Percentiles rank a stretch among this genome's conserved stretches.
Evolutionary conservation across 78 protist species (phyloP).

Genomic region (Dictyostelium purpureum): DNA sequence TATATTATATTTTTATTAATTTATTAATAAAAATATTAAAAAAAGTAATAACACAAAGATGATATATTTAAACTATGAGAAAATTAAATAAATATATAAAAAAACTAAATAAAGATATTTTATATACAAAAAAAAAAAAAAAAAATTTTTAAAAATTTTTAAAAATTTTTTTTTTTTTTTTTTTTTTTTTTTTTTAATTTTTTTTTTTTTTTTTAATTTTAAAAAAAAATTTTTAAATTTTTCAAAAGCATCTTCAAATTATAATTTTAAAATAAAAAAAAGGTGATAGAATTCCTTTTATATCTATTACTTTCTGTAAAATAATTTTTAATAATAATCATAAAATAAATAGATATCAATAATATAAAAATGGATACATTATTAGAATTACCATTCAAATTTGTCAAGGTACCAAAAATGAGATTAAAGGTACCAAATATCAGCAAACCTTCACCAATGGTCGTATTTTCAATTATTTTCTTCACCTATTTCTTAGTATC

Average conservation of each 20-base stretch:
- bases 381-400: constrained; percentile 65
- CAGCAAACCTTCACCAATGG: constrained; percentile 76
- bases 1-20: too few relatives aligned
- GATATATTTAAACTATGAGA: background rate
- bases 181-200: background rate
- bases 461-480: constrained; percentile 52
- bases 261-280: background rate
- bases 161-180: too few relatives aligned
- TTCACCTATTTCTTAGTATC: constrained; percentile 78
- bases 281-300: too few relatives aligned
- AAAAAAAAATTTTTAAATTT: background rate
- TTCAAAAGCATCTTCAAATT: background rate
- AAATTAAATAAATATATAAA: background rate
- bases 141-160: background rate
- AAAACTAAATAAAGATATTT: background rate
- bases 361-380: constrained; percentile 43
- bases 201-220: background rate
- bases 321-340: too few relatives aligned
- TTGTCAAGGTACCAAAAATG: constrained; percentile 76
- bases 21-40: background rate
- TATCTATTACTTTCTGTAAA: too few relatives aligned
- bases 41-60: background rate
- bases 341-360: background rate
- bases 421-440: constrained; percentile 52
- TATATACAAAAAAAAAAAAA: background rate